Evolutionary conservation across 2,329 filamentous ascomycete genomes (phyloP), one percentile per base, ranked within the genome.

Genomic region (Scorias spongiosa): DNA sequence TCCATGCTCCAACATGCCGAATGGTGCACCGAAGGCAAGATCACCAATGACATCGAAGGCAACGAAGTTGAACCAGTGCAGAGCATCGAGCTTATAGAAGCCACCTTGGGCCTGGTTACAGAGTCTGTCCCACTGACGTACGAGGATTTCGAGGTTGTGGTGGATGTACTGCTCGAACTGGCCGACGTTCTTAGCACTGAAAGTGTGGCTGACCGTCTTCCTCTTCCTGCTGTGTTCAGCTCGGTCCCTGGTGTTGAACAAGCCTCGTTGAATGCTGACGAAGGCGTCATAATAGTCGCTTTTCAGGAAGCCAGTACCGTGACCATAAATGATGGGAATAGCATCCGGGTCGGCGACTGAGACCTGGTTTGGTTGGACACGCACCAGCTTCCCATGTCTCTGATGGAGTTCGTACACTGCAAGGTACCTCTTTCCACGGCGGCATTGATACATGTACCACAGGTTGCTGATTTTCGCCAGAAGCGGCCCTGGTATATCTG

Each of bases 101-200:
- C 70, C 71, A 17, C 65, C 69, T 56, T 71, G 54, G 39, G 66
- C 66, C 38, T 68, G 57, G n/a, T 68, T 62, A 10, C 71, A 69
- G 7, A 89, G 65, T 14, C 67, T 68, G 56, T 85, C 82, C 74
- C 86, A 85, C 59, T 86, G 78, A 47, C 68, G 67, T 18, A 83
- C 76, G 46, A 93, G 83, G 11, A 78, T 66, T 46, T 81, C 76
- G 2, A 93, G 71, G 60, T 93, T 93, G 51, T 72, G 67, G 57
- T 84, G 80, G 52, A 94, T 89, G 63, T 89, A 93, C 42, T 86
- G 83, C 66, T 94, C 87, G 58, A 93, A 93, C 59, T 93, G 79
- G 46, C 73, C 72, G 43, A 94, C 74, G 9, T 77, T 84, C 65
- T 89, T 93, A 48, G 80, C 72, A 11, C 80, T 84, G 65, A 94